These are phyloP conservation scores for Penicillium sclerotigenum DNA, from an alignment of 2,329 filamentous ascomycete genomes.

Conservation along the genomic window DNA sequence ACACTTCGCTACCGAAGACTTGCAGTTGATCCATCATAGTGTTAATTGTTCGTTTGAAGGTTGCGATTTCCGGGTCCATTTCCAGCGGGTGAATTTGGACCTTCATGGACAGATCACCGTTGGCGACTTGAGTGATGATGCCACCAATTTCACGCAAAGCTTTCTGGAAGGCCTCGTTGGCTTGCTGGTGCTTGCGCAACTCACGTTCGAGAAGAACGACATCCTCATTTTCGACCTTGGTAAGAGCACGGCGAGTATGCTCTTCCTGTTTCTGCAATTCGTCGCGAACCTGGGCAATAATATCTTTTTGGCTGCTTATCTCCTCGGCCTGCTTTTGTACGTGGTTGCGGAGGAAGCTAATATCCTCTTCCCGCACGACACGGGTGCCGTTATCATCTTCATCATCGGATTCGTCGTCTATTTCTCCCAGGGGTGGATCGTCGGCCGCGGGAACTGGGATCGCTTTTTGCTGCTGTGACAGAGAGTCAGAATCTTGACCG, in stretches of 20 bases:
- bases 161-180: slow-evolving; percentile 98
- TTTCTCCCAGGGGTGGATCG: slow-evolving; percentile 26
- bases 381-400: slow-evolving; percentile 52
- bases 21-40: slow-evolving; percentile 99
- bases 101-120: slow-evolving; percentile 93
- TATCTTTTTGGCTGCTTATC: slow-evolving; percentile 80
- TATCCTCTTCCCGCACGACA: slow-evolving; percentile 70
- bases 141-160: slow-evolving; percentile 93
- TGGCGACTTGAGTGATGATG: slow-evolving; percentile 93
- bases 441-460: slow-evolving; percentile 39
- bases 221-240: slow-evolving; percentile 78
- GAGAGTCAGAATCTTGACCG: slow-evolving; percentile 35
- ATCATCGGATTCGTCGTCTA: slow-evolving; percentile 36
- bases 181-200: slow-evolving; percentile 94
- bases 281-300: slow-evolving; percentile 79
- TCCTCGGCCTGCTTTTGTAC: slow-evolving; percentile 91
- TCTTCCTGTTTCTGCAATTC: slow-evolving; percentile 83
- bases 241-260: slow-evolving; percentile 76
- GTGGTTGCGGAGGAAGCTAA: slow-evolving; percentile 81
- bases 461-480: slow-evolving; percentile 38
- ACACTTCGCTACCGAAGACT: slow-evolving; percentile 94
- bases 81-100: slow-evolving; percentile 93
- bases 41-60: slow-evolving; percentile 97
- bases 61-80: slow-evolving; percentile 97
- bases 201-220: slow-evolving; percentile 88